These are phyloP conservation scores for Zymoseptoria ardabiliae DNA, from an alignment of 2,329 filamentous ascomycete genomes.

Conservation along the genomic window DNA sequence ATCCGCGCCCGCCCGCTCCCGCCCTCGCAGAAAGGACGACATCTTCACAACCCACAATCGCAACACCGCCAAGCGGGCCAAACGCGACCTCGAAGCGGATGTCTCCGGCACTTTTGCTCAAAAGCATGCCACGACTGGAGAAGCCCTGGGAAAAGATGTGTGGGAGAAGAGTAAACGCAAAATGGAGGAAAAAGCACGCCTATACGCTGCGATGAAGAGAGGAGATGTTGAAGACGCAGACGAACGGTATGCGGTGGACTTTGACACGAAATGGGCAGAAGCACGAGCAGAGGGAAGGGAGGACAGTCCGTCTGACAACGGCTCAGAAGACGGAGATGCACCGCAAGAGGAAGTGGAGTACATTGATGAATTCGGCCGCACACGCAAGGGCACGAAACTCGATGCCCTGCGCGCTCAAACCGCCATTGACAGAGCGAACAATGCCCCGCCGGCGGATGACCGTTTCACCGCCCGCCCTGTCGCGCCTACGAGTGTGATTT, in stretches of 20 bases:
- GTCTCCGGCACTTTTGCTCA: conserved; percentile 53
- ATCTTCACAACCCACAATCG: conserved; percentile 63
- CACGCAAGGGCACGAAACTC: conserved; percentile 61
- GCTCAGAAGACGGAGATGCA: conserved; percentile 32
- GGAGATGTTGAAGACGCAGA: conserved; percentile 64
- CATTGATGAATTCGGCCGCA: conserved; percentile 86
- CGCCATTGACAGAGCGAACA: conserved; percentile 48
- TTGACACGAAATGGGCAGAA: conserved; percentile 93
- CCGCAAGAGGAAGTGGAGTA: conserved; percentile 67
- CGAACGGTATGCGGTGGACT: conserved; percentile 70
- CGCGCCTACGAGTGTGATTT: conserved; percentile 62
- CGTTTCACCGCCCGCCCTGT: conserved; percentile 60
- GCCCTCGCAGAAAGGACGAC: conserved; percentile 55
- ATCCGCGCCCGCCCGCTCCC: conserved; percentile 41
- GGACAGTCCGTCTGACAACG: conserved; percentile 35
- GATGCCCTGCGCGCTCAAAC: conserved; percentile 58
- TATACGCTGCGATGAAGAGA: conserved; percentile 84
- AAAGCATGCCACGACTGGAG: conserved; percentile 58
- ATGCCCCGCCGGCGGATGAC: conserved; percentile 40
- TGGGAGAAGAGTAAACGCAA: conserved; percentile 64
- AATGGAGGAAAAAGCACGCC: conserved; percentile 82
- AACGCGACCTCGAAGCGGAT: conserved; percentile 49
- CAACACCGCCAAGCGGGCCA: conserved; percentile 55
- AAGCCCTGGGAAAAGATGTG: conserved; percentile 49
- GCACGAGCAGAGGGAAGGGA: conserved; percentile 35